phyloP scores from a whole-genome alignment of 2,329 filamentous ascomycete genomes.

The Blumeria hordei region DNA sequence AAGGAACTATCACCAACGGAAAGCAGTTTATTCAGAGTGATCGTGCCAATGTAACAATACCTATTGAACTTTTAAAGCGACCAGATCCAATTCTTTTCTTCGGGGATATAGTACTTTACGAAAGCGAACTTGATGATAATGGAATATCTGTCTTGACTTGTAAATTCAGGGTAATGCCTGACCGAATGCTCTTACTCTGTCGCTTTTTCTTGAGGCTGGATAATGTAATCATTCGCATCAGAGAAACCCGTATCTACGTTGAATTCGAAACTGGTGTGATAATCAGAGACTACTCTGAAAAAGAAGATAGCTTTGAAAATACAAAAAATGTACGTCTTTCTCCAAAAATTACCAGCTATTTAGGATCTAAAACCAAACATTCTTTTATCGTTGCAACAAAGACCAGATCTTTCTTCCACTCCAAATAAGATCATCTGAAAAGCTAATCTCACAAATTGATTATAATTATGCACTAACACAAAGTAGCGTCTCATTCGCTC shows the following conservation, averaged over 20 bases:
- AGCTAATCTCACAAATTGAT: not conserved
- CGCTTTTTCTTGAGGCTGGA: conserved; percentile 87
- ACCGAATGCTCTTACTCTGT: conserved; percentile 59
- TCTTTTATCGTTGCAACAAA: no score
- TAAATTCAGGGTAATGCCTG: conserved; percentile 84
- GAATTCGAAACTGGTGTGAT: conserved; percentile 64
- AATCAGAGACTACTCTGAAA: conserved; percentile 72
- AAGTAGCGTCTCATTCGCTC: conserved; percentile 24
- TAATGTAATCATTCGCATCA: conserved; percentile 62
- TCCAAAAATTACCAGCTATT: not conserved
- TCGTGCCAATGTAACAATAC: conserved; percentile 28
- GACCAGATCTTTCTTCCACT: no score
- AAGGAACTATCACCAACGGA: conserved; percentile 33
- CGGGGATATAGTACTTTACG: conserved; percentile 86
- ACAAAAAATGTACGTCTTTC: conserved; percentile 38
- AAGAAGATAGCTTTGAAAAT: conserved; percentile 57
- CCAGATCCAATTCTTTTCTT: conserved; percentile 92
- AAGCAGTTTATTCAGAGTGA: conserved; percentile 10
- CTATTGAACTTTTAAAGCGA: conserved; percentile 63
- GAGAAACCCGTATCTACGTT: conserved; percentile 78
- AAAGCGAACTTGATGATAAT: conserved; percentile 95
- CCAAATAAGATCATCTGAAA: no score
- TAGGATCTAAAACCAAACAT: not conserved
- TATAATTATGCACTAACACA: conserved; percentile 6
- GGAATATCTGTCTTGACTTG: conserved; percentile 75